phyloP scores from a whole-genome alignment of 2,329 filamentous ascomycete genomes.

The Colletotrichum lindemuthianum region DNA sequence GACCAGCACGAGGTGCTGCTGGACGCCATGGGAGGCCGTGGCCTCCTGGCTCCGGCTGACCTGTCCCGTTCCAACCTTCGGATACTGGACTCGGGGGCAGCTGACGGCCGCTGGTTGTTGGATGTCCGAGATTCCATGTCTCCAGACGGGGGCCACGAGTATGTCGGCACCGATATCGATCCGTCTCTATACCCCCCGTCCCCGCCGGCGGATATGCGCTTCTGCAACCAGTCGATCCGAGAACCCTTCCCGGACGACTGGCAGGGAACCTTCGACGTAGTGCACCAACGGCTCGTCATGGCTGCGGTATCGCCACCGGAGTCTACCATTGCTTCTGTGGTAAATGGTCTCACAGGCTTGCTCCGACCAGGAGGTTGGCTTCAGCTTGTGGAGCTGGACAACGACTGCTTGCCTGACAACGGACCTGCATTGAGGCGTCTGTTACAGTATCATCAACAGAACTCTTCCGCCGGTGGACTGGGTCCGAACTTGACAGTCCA shows the following conservation, averaged over 20 bases:
- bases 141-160: slow-evolving; percentile 1
- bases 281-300: slow-evolving; percentile 24
- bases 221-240: slow-evolving; percentile 22
- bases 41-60: slow-evolving; percentile 22
- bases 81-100: slow-evolving; percentile 21
- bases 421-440: slow-evolving; percentile 2
- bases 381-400: slow-evolving; percentile 17
- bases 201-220: background rate
- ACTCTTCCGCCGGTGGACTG: slow-evolving; percentile 2
- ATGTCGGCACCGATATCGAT: slow-evolving; percentile 27
- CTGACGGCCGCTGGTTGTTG: slow-evolving; percentile 24
- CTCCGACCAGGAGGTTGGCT: slow-evolving; percentile 25
- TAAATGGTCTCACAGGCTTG: slow-evolving; percentile 1
- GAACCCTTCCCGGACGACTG: slow-evolving; percentile 16
- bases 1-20: slow-evolving; percentile 23
- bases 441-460: slow-evolving; percentile 2
- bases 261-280: slow-evolving; percentile 20
- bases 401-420: background rate
- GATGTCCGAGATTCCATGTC: slow-evolving; percentile 19
- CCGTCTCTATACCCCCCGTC: slow-evolving; percentile 16
- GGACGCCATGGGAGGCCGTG: slow-evolving; percentile 18
- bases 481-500: slow-evolving; percentile 9
- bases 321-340: slow-evolving; percentile 9
- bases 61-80: slow-evolving; percentile 11
- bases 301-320: slow-evolving; percentile 4